A percentile compares a stretch with the other conserved stretches of the same genome.
phyloP scores from a whole-genome alignment of 306 rosid genomes.

The Begonia loranthoides region DNA sequence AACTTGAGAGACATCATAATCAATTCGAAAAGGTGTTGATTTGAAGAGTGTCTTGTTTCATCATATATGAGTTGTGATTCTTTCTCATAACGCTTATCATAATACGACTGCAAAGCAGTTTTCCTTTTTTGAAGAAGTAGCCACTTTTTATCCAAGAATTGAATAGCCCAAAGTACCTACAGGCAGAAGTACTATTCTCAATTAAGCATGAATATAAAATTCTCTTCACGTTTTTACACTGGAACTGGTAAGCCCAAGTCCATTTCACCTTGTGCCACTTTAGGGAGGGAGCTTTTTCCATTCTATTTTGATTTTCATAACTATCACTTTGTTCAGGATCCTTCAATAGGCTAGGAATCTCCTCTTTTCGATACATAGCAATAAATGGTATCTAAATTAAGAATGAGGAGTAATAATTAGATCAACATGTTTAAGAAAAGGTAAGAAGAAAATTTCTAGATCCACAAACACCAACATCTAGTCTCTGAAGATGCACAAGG shows the following conservation, averaged over 20 bases:
- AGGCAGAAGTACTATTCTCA: not conserved
- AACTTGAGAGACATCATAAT: slow-evolving; percentile 77
- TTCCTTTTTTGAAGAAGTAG: slow-evolving; percentile 86
- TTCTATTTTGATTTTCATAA: slow-evolving; percentile 46
- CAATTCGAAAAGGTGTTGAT: slow-evolving; percentile 67
- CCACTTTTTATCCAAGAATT: slow-evolving; percentile 89
- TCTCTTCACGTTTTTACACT: no score
- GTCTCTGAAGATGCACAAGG: slow-evolving; percentile 72
- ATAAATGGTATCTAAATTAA: slow-evolving; percentile 65
- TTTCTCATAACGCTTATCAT: slow-evolving; percentile 67
- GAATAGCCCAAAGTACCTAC: slow-evolving; percentile 89
- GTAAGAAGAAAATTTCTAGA: not conserved
- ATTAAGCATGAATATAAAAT: no score
- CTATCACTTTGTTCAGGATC: slow-evolving; percentile 38
- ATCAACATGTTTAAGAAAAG: slow-evolving; percentile 9
- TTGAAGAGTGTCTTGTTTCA: slow-evolving; percentile 58
- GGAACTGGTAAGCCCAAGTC: no score
- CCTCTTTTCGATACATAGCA: slow-evolving; percentile 91
- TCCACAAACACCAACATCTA: slow-evolving; percentile 55
- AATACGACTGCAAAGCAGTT: slow-evolving; percentile 68
- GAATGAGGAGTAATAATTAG: slow-evolving; percentile 6
- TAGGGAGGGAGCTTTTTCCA: slow-evolving; percentile 45
- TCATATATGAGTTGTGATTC: slow-evolving; percentile 69
- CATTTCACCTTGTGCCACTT: slow-evolving; percentile 85
- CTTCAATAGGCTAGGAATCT: slow-evolving; percentile 69